These are phyloP conservation scores for Aspergillus fischeri DNA, from an alignment of 2,329 filamentous ascomycete genomes.

Conservation along the genomic window DNA sequence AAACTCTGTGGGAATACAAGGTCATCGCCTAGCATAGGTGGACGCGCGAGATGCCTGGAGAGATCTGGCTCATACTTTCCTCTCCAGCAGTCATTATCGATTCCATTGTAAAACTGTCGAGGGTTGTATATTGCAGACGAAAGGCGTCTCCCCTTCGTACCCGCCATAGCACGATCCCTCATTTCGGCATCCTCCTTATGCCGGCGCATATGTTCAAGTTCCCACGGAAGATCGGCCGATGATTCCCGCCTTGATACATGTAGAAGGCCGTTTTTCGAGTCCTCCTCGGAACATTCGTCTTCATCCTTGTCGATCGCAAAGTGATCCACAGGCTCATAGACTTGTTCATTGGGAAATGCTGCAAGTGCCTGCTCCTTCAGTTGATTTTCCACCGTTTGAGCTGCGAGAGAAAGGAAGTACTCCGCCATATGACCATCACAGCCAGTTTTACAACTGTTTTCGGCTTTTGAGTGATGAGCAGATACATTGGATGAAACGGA, in stretches of 20 bases:
- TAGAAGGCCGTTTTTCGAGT: slow-evolving; percentile 3
- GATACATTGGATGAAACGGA: slow-evolving; percentile 25
- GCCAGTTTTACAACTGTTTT: slow-evolving; percentile 45
- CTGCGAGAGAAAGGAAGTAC: slow-evolving; percentile 74
- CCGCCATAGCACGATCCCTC: slow-evolving; percentile 32
- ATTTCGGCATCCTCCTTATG: slow-evolving; percentile 64
- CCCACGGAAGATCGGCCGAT: slow-evolving; percentile 57
- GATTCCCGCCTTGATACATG: slow-evolving; percentile 39
- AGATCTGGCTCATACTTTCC: slow-evolving; percentile 39
- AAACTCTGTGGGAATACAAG: slow-evolving; percentile 75
- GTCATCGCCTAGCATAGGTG: slow-evolving; percentile 84
- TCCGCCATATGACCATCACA: slow-evolving; percentile 72
- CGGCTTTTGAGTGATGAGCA: slow-evolving; percentile 29
- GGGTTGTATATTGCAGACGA: slow-evolving; percentile 24
- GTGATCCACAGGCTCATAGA: slow-evolving; percentile 44
- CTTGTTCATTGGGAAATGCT: slow-evolving; percentile 47
- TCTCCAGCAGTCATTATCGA: slow-evolving; percentile 14
- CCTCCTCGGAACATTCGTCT: slow-evolving; percentile 31
- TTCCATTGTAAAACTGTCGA: slow-evolving; percentile 4
- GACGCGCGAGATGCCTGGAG: slow-evolving; percentile 59
- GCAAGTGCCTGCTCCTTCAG: slow-evolving; percentile 61
- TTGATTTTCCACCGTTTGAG: slow-evolving; percentile 73
- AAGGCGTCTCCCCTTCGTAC: slow-evolving; percentile 27
- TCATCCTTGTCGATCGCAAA: slow-evolving; percentile 42
- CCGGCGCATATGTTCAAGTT: slow-evolving; percentile 74